A percentile compares a stretch with the other conserved stretches of the same genome.
Conservation (phyloP, 768 basidiomycete species). For the Lanmaoa rubissima region DNA sequence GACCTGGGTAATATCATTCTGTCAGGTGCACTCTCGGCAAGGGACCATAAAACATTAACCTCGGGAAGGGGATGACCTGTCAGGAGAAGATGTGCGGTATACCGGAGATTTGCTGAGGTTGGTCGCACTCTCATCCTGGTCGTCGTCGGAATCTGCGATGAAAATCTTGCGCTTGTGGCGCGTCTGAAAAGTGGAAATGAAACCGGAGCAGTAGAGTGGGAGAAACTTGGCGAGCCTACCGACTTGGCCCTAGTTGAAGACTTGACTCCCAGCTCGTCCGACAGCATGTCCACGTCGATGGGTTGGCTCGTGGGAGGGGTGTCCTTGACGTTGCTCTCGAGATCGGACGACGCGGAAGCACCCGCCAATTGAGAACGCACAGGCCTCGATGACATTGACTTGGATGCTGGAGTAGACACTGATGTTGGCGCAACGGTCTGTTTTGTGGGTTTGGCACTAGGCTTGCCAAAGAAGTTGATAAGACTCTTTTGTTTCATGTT, state of each 20-base stretch:
- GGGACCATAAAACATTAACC: slow-evolving; percentile 12
- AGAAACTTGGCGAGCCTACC: slow-evolving; percentile 28
- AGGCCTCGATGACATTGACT: slow-evolving; percentile 27
- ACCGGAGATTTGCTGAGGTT: slow-evolving; percentile 10
- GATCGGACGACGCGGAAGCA: slow-evolving; percentile 46
- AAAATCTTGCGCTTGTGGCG: slow-evolving; percentile 67
- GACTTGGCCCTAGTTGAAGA: slow-evolving; percentile 31
- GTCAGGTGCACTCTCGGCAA: slow-evolving; percentile 5
- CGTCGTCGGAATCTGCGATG: slow-evolving; percentile 72
- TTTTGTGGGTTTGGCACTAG: slow-evolving; percentile 13
- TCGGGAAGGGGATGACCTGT: slow-evolving; percentile 27
- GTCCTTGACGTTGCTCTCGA: slow-evolving; percentile 44
- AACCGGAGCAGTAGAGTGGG: neutral
- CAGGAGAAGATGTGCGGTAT: slow-evolving; percentile 29
- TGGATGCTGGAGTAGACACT: slow-evolving; percentile 33
- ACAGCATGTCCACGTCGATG: slow-evolving; percentile 73
- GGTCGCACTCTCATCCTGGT: slow-evolving; percentile 27
- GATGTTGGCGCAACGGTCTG: slow-evolving; percentile 30
- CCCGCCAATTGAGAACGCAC: slow-evolving; percentile 41
- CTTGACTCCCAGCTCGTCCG: slow-evolving; percentile 44
- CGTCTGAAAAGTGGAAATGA: slow-evolving; percentile 23
- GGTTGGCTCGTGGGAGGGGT: slow-evolving; percentile 80
- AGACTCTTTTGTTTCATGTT: slow-evolving; percentile 71
- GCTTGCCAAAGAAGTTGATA: slow-evolving; percentile 61
- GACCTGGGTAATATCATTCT: slow-evolving; percentile 32